Base-by-base conservation (phyloP, 192 early-diverging fungal species). In the Entrophospora sp. region DNA sequence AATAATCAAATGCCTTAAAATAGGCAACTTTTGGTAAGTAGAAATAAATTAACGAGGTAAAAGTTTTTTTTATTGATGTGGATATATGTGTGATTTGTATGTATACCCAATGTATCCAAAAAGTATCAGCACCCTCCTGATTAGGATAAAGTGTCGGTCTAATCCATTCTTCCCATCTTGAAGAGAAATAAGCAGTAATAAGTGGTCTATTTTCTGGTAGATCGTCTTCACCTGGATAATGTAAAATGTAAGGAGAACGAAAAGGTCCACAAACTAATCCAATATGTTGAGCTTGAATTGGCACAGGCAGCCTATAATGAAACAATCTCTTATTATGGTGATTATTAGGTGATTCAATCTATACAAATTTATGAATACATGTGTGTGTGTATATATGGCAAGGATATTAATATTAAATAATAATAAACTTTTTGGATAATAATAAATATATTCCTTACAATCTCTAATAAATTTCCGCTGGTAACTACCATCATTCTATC, bases 221-320 rank as follows among this genome's bases (percentile, higher is more conserved):
- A 10, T 6, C 30, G 9, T 42, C 64, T 30, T 55, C 22, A 18
- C 14, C 62, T 32, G 35, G 27, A 53, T 66, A 66, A 8, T 27
- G 5, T 9, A 66, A 42, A 9, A 30, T 25, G 13, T 18, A 35
- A 4, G 18, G 31, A 20, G 34, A 18, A 32, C 18, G n/a, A 57
- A 89, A 83, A 14, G 87, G 86, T 0, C 89, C 91, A 4, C 80
- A 75, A 1, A 83, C 88, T 71, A 93, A 90, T 5, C 83, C 85
- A 44, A 93, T 81, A 31, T 80, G 80, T 12, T 86, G 82, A 2
- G 91, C 87, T 10, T 90, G 74, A 4, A 85, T 85, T 0, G 85
- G 83, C 2, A 85, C 83, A 5, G 81, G 73, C 56, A 89, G 71
- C 25, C 75, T 82, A 72, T 91, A 93, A 27, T 85, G 77, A 45